Conservation (phyloP, 352 stramenopile species). For the Thraustotheca clavata region DNA sequence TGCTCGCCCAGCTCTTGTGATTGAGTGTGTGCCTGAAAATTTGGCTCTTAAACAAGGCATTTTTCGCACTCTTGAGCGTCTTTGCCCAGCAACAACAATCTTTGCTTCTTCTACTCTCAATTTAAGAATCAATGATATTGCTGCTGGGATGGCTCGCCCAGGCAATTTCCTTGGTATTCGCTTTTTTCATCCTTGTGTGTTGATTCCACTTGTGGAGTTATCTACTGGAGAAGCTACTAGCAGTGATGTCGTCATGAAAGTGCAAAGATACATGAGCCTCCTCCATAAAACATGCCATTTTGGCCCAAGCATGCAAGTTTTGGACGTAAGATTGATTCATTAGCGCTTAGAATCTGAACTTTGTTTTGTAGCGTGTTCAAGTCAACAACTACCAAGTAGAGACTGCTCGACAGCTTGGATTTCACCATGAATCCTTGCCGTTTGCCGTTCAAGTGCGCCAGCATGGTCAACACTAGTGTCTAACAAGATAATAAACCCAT, state of each 20-base stretch:
- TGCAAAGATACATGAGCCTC: slow-evolving; percentile 37
- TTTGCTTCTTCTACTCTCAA: slow-evolving; percentile 56
- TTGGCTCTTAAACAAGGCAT: slow-evolving; percentile 51
- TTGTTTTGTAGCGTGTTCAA: neutral
- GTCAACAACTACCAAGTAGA: slow-evolving; percentile 18
- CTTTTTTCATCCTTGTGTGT: slow-evolving; percentile 64
- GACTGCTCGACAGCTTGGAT: neutral
- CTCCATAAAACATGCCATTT: slow-evolving; percentile 58
- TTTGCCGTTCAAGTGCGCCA: neutral
- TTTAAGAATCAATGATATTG: slow-evolving; percentile 38
- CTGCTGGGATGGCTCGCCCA: slow-evolving; percentile 30
- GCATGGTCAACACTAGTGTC: neutral
- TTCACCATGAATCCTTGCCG: slow-evolving; percentile 6
- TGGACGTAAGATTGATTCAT: slow-evolving; percentile 22
- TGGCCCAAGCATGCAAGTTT: slow-evolving; percentile 47
- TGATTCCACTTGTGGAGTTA: slow-evolving; percentile 55
- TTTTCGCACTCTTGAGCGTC: slow-evolving; percentile 45
- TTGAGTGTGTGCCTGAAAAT: slow-evolving; percentile 60
- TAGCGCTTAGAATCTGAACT: neutral
- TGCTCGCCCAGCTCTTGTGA: slow-evolving; percentile 32
- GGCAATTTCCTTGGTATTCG: slow-evolving; percentile 54
- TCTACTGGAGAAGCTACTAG: slow-evolving; percentile 33
- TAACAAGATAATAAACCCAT: neutral
- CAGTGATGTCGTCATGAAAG: slow-evolving; percentile 31
- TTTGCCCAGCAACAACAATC: slow-evolving; percentile 45